phyloP scores from a whole-genome alignment of 306 rosid genomes.

The Trichosanthes truncata region DNA sequence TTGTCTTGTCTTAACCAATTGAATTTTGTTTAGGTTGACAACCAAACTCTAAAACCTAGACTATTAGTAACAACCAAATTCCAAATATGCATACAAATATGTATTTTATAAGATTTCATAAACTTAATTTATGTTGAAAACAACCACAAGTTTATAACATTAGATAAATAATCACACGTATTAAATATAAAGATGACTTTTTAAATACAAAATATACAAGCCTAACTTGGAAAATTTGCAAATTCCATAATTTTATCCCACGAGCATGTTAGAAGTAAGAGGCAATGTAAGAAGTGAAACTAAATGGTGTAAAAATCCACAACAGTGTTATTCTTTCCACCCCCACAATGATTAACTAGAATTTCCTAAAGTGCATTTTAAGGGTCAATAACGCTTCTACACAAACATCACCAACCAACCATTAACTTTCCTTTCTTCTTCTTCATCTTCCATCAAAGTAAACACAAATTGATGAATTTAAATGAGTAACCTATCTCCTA shows the following conservation, averaged over 20 bases:
- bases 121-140: not conserved
- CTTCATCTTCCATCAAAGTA: not conserved
- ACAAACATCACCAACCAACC: conserved; percentile 5
- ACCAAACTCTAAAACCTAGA: no score
- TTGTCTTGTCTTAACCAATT: no score
- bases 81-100: not conserved
- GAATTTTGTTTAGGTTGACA: no score
- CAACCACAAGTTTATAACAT: not conserved
- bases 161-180: not conserved
- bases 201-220: not conserved
- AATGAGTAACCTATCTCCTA: conserved; percentile 5
- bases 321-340: not conserved
- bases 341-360: conserved; percentile 29
- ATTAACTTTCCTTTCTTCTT: not conserved
- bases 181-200: not conserved
- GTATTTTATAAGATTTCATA: not conserved
- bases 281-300: not conserved
- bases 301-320: conserved; percentile 6
- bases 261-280: not conserved
- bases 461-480: conserved; percentile 6
- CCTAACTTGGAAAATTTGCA: not conserved
- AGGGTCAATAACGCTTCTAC: conserved; percentile 11
- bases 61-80: no score
- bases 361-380: conserved; percentile 6
- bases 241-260: not conserved